phyloP scores from a whole-genome alignment of 2,329 filamentous ascomycete genomes.

The Aureobasidium sp. region DNA sequence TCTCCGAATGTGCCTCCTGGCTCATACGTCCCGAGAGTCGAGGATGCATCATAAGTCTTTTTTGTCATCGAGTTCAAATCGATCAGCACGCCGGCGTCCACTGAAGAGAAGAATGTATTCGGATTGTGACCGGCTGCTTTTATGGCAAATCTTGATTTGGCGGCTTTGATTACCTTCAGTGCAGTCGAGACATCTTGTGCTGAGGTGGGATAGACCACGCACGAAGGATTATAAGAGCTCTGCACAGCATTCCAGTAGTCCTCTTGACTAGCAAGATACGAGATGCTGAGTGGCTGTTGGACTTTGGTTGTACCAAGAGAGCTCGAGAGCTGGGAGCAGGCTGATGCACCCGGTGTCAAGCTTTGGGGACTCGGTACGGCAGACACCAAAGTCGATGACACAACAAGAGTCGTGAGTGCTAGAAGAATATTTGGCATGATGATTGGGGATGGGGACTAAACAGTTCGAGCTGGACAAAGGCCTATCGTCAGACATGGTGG shows the following conservation, averaged over 20 bases:
- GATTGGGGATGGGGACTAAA: too few species aligned
- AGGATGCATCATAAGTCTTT: not conserved
- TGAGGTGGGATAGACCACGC: slow-evolving; percentile 1
- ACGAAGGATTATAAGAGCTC: not conserved
- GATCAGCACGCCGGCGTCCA: slow-evolving; percentile 1
- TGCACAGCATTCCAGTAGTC: not conserved
- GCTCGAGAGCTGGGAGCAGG: too few species aligned
- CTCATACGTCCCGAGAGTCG: not conserved
- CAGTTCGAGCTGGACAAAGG: too few species aligned
- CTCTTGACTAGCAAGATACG: not conserved
- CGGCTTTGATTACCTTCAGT: not conserved
- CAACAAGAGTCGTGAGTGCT: too few species aligned
- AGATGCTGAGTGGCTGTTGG: not conserved
- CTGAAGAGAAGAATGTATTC: slow-evolving; percentile 8
- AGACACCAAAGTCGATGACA: too few species aligned
- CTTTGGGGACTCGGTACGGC: too few species aligned
- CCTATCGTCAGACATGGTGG: too few species aligned
- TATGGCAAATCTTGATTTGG: slow-evolving; percentile 3
- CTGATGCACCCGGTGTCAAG: too few species aligned
- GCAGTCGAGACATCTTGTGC: slow-evolving; percentile 3
- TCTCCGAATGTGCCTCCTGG: slow-evolving; percentile 9
- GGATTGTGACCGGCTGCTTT: slow-evolving; percentile 5
- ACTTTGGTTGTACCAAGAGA: not conserved
- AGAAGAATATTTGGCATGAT: too few species aligned
- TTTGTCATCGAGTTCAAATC: slow-evolving; percentile 9